Base-by-base conservation (phyloP, 495 filamentous ascomycete species). In the Beverwykella pulmonaria region DNA sequence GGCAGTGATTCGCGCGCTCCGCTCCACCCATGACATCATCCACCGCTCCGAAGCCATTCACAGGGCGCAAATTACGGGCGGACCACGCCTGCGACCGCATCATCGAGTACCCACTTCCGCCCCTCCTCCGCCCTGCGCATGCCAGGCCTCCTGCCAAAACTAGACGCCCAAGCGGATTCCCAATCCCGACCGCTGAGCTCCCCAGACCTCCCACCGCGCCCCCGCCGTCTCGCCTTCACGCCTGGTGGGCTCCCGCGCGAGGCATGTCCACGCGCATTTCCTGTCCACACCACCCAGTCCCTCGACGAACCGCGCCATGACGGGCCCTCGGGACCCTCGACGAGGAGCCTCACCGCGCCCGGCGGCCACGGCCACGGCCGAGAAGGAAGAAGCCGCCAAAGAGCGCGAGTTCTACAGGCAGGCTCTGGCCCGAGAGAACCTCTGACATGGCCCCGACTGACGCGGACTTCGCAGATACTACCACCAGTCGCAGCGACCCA, bases 401-500 rank as follows among this genome's bases (percentile, higher is more conserved):
- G 68, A 70, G 44, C 68, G 68, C 50, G 68, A 70, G 39, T 70
- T 70, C 57, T 70, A 70, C 59, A 57, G 67, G 67, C 65, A 57
- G 8, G 39, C 20, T 6, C 34, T n/a, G 9, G 17, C 53, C 20
- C 53, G n/a, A 25, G n/a, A 17, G 27, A n/a, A n/a, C 10, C 19
- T 22, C 32, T 23, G 19, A 41, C 3, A 22, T 26, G 4, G 4
- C 39, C 34, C 14, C 32, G 6, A 48, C 50, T 67, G 53, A 48
- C 30, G 2, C 6, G 49, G 25, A 34, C n/a, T 34, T 26, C 32
- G 30, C 53, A 70, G 68, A 34, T 70, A 70, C 57, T 70, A 58
- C 52, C 41, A 67, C 23, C 62, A 65, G 14, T 62, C 68, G 26
- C 61, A 65, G 30, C 61, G 49, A 19, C 39, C 56, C 10, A 54